phyloP scores from a whole-genome alignment of 306 rosid species.

The Begonia loranthoides region DNA sequence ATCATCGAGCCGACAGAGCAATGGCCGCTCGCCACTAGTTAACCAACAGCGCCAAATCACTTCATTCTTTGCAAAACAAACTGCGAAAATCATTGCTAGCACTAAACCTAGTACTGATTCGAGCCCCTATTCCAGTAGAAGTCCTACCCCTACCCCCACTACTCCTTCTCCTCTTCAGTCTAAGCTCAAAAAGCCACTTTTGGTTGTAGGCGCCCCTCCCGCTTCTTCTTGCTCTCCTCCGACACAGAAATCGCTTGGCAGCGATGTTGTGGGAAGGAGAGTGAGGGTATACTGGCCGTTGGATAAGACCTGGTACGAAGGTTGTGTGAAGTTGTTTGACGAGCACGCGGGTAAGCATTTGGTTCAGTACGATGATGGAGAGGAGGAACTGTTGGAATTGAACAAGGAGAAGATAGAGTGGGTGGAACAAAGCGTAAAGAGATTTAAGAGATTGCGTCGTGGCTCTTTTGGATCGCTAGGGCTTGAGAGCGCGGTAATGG shows the following conservation, averaged over 20 bases:
- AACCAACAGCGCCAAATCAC: constrained; percentile 82
- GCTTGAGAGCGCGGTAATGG: constrained; percentile 8
- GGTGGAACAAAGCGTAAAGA: constrained; percentile 27
- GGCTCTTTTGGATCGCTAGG: constrained; percentile 9
- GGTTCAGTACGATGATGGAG: constrained; percentile 58
- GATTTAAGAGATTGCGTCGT: constrained; percentile 35
- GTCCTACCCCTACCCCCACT: constrained; percentile 15
- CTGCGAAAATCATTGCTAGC: constrained; percentile 5
- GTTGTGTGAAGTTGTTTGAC: constrained; percentile 42
- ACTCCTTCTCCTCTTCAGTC: constrained; percentile 57
- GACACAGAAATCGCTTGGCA: constrained; percentile 12
- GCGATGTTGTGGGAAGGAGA: constrained; percentile 53
- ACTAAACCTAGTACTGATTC: constrained; percentile 12
- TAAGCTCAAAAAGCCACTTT: constrained; percentile 35
- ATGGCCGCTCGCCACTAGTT: constrained; percentile 66
- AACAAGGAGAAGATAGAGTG: constrained; percentile 55
- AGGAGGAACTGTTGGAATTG: constrained; percentile 50
- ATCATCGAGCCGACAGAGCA: constrained; percentile 46
- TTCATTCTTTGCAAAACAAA: constrained; percentile 53
- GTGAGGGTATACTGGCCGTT: constrained; percentile 73
- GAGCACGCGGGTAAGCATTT: constrained; percentile 31
- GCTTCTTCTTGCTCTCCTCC: constrained; percentile 7
- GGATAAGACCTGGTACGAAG: constrained; percentile 76
- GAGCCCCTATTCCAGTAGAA: constrained; percentile 5
- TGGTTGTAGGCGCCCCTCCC: constrained; percentile 32